Evolutionary conservation across 2,329 filamentous ascomycete species (phyloP).

Genomic region (Raffaelea deltoideospora): DNA sequence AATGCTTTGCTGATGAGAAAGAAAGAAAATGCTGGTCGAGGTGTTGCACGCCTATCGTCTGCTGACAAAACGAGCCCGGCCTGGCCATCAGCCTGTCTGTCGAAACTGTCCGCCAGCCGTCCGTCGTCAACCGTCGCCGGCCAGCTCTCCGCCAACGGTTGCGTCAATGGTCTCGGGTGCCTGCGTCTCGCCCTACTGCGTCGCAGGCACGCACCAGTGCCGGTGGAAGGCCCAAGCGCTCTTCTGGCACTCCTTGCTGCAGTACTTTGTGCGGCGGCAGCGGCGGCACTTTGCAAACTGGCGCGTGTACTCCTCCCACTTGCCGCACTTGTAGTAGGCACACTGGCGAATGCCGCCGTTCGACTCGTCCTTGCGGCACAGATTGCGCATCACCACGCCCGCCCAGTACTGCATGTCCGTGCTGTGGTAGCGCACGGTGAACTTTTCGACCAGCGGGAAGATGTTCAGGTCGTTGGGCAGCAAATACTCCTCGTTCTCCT

Average conservation of each 20-base stretch:
- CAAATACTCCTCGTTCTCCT: slow-evolving; percentile 73
- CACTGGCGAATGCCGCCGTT: slow-evolving; percentile 91
- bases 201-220: slow-evolving; percentile 84
- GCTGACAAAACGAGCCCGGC: no score
- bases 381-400: slow-evolving; percentile 94
- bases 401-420: slow-evolving; percentile 99
- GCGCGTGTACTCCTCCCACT: slow-evolving; percentile 92
- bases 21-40: background rate
- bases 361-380: slow-evolving; percentile 94
- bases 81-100: no score
- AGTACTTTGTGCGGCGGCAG: slow-evolving; percentile 94
- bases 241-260: slow-evolving; percentile 99
- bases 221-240: slow-evolving; percentile 96
- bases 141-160: background rate
- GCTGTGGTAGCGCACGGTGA: slow-evolving; percentile 87
- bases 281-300: slow-evolving; percentile 97
- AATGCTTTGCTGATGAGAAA: no score
- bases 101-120: no score
- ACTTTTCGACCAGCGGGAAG: slow-evolving; percentile 95
- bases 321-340: slow-evolving; percentile 94
- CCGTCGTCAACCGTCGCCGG: no score
- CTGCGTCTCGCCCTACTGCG: no score
- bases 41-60: no score
- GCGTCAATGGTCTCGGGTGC: background rate
- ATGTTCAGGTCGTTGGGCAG: slow-evolving; percentile 95